A percentile compares a stretch with the other conserved stretches of the same genome.
phyloP scores from a whole-genome alignment of 176 grass and related monocot species.

The Musa itinerans region DNA sequence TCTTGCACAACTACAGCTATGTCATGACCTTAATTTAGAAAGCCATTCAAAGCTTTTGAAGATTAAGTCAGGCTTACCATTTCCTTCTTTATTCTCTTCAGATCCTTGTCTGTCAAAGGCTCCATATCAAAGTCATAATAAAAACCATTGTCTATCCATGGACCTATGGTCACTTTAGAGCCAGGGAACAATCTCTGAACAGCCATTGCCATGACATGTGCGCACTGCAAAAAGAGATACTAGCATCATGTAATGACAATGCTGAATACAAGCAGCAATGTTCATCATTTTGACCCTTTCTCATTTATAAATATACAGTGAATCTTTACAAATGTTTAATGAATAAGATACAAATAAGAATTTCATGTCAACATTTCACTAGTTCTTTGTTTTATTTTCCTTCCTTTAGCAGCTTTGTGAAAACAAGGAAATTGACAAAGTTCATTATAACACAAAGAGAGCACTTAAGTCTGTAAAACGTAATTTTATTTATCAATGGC shows the following conservation, averaged over 20 bases:
- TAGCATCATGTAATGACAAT: neutral
- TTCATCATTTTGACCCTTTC: neutral
- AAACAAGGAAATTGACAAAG: too few relatives aligned
- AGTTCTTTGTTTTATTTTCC: too few relatives aligned
- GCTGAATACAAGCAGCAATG: neutral
- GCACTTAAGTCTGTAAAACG: too few relatives aligned
- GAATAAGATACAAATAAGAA: neutral
- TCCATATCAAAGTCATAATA: constrained; percentile 99
- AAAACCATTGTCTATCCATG: constrained; percentile 97
- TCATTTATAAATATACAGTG: neutral
- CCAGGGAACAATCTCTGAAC: constrained; percentile 90
- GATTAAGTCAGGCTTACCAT: constrained; percentile 44
- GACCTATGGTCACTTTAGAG: constrained; percentile 90
- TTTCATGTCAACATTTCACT: neutral
- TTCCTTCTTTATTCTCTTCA: constrained; percentile 97
- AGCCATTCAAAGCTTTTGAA: neutral
- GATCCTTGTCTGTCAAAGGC: constrained; percentile 71
- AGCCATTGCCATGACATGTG: constrained; percentile 99
- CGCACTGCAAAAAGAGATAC: constrained; percentile 41
- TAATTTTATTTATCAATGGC: too few relatives aligned
- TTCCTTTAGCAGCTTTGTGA: too few relatives aligned
- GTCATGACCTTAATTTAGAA: constrained; percentile 15
- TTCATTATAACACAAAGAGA: neutral
- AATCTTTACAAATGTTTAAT: neutral
- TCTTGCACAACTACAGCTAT: neutral